Percentiles rank a stretch among this genome's conserved stretches.
These are phyloP conservation scores for Coprinopsis cinerea DNA, from an alignment of 768 basidiomycete species.

Conservation along the genomic window DNA sequence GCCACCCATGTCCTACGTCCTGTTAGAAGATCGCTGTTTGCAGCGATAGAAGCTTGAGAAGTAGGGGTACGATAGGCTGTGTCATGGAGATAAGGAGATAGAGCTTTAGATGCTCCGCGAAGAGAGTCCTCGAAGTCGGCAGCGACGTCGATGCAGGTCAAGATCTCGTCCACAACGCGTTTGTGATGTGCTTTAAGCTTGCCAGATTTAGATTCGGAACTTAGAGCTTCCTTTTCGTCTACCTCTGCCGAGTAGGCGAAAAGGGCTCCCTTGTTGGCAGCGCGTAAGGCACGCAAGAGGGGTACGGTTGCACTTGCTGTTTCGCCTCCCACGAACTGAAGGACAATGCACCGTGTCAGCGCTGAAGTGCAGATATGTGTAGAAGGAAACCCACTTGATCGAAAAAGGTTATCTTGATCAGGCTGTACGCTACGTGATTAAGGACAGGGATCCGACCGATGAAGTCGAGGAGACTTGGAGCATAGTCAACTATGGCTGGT, in stretches of 20 bases:
- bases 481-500: constrained; percentile 68
- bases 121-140: constrained; percentile 70
- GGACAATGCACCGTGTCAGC: neutral
- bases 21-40: neutral
- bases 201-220: constrained; percentile 2
- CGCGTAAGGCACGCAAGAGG: constrained; percentile 54
- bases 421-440: constrained; percentile 53
- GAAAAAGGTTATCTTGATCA: constrained; percentile 82
- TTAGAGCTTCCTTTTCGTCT: constrained; percentile 29
- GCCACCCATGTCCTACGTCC: constrained; percentile 77
- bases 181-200: constrained; percentile 40
- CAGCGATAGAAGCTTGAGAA: neutral
- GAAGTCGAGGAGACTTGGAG: constrained; percentile 57
- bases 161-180: constrained; percentile 67
- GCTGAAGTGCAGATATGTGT: too few species aligned
- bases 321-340: constrained; percentile 86
- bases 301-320: constrained; percentile 65
- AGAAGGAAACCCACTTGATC: constrained; percentile 49
- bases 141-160: constrained; percentile 69
- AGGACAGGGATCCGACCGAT: constrained; percentile 53
- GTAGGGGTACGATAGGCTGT: neutral
- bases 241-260: constrained; percentile 87
- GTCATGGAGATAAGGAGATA: constrained; percentile 1
- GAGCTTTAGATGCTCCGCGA: constrained; percentile 18
- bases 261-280: constrained; percentile 65